Evolutionary conservation across 179 eudicot genomes (phyloP), one percentile per base, ranked within the genome.

Genomic region (Silene coronaria): DNA sequence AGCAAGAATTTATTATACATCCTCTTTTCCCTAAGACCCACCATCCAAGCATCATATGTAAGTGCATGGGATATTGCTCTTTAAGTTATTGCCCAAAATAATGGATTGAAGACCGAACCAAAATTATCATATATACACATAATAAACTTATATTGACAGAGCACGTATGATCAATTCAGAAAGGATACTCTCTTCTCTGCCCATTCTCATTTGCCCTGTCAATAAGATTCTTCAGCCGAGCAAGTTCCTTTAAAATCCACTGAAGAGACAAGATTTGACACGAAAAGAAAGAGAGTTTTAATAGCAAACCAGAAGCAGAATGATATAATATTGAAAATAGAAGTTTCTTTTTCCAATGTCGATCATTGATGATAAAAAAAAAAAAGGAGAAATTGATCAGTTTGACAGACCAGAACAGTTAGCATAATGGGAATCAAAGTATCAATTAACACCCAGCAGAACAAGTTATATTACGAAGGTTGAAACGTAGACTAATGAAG

Each of bases 181-280:
- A 78, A 82, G 84, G 84, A 82, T 82, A 82, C 30, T 82, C 70
- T 78, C 79, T 76, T 82, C 79, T 82, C 28, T 59, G 23, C 55
- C 84, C 84, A 48, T 73, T 82, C 79, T 82, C 84, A 75, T 78
- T 82, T 46, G 84, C 81, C 53, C 16, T 78, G 74, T 82, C 84
- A 24, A 82, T 82, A 23, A 22, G 73, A 71, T 75, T 82, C 77
- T 82, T 82, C 77, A 82, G 57, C 61, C 63, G 16, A 14, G 79
- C 77, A 36, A 63, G 34, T 72, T 82, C 84, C 82, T 82, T 82
- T 36, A 65, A 38, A 75, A 82, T 75, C 76, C 82, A 65, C 84
- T 82, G 71, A 51, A 81, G 38, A 74, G 74, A 53, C 46, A 34
- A 13, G 38, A 11, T 21, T 34, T 27, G 11, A n/a, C 45, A 67